These are phyloP conservation scores for Cryptomeria japonica DNA, from an alignment of 75 land plant genomes.

Conservation along the genomic window DNA sequence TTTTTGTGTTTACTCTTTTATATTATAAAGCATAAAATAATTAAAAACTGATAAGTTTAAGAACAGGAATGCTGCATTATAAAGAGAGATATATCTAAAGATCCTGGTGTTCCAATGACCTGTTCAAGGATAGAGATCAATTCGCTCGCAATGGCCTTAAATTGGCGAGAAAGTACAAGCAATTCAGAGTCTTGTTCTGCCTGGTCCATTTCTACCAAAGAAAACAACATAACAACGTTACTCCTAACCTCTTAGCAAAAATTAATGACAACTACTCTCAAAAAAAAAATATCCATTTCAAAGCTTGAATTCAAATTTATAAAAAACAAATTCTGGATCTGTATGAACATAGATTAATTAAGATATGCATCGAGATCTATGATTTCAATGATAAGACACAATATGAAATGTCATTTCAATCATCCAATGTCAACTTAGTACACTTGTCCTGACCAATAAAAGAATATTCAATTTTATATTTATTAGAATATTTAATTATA, in stretches of 20 bases:
- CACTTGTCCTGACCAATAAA: neutral
- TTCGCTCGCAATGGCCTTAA: slow-evolving; percentile 84
- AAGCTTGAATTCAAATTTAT: neutral
- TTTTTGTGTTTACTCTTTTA: neutral
- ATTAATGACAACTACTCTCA: neutral
- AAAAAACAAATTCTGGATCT: neutral
- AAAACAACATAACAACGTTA: slow-evolving; percentile 3
- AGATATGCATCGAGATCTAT: neutral
- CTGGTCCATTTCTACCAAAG: slow-evolving; percentile 77
- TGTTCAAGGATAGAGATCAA: slow-evolving; percentile 91
- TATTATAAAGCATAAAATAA: neutral
- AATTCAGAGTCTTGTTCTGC: slow-evolving; percentile 88
- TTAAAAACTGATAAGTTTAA: neutral
- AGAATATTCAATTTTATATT: neutral
- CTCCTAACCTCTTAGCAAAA: neutral
- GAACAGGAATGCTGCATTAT: neutral
- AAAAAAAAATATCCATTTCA: neutral
- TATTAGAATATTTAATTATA: too few species aligned
- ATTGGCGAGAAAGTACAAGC: slow-evolving; percentile 72
- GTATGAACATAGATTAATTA: neutral
- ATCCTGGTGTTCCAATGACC: slow-evolving; percentile 22
- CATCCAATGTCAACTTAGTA: neutral
- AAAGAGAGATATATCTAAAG: neutral
- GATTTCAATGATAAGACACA: neutral
- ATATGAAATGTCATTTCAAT: neutral